These are phyloP conservation scores for Ogataea dorogensis DNA, from an alignment of 805 yeast genomes.

Conservation along the genomic window DNA sequence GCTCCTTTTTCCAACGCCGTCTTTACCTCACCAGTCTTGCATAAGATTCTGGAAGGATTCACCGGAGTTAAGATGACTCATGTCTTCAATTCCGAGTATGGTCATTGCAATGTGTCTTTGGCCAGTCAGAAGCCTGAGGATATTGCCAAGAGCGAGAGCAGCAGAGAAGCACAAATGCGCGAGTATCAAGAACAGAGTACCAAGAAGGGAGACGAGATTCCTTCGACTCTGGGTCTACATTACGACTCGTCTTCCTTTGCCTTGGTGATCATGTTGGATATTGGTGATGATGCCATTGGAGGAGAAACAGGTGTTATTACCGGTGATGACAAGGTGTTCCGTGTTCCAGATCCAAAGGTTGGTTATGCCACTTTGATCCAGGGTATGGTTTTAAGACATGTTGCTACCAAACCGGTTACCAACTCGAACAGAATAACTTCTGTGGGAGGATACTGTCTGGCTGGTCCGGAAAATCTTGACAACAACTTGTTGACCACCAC, in stretches of 20 bases:
- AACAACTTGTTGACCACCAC: conserved; percentile 32
- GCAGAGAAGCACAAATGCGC: conserved; percentile 18
- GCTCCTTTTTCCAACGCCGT: conserved; percentile 48
- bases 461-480: conserved; percentile 30
- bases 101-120: conserved; percentile 47
- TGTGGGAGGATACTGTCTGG: conserved; percentile 32
- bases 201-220: conserved; percentile 36
- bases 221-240: conserved; percentile 49
- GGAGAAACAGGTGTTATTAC: conserved; percentile 49
- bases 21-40: conserved; percentile 50
- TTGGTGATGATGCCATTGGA: conserved; percentile 47
- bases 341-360: conserved; percentile 40
- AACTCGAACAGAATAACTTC: conserved; percentile 35
- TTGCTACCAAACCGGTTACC: conserved; percentile 44
- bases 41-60: conserved; percentile 46
- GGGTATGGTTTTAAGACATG: conserved; percentile 45
- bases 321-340: conserved; percentile 35
- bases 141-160: conserved; percentile 7
- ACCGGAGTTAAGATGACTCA: conserved; percentile 48
- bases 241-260: conserved; percentile 47
- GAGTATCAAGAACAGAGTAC: conserved; percentile 18
- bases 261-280: conserved; percentile 48
- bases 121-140: conserved; percentile 28
- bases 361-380: conserved; percentile 50
- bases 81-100: conserved; percentile 52